Base-by-base conservation (phyloP, 2,329 filamentous ascomycete genomes). In the Cladosporium austrohemisphaericum region DNA sequence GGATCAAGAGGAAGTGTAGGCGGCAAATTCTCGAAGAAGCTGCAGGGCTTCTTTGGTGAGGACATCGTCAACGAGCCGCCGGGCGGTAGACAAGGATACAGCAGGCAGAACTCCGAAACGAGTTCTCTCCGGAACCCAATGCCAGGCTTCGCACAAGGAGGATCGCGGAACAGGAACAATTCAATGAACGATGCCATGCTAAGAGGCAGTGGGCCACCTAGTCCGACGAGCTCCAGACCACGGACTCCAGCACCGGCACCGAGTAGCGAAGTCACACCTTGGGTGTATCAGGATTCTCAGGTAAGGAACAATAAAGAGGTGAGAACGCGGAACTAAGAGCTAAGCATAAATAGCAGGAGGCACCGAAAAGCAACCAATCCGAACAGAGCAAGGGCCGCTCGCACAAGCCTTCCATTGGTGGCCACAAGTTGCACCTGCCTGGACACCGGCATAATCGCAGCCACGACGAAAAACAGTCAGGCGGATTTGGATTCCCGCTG, bases 241-340 rank as follows among this genome's bases (percentile, higher is more conserved):
- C 80, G 86, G 59, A 95, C 88, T n/a, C 90, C 91, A 25, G 54
- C 40, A 14, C 58, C 59, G 5, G 58, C 55, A 26, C 63, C 65
- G n/a, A 63, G 60, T 33, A 93, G 88, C 62, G 92, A 97, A 69
- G 90, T 98, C 51, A 93, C 95, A 31, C 93, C 93, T n/a, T 98
- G 95, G 78, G 78, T 95, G 54, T 97, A 93, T 65, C 93, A 97
- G 69, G 63, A 67, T 56, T 41, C 56, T 20, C 55, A 61, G 56
- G 64, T 65, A 59, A 50, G 58, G 60, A 14, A 16, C 36, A 14
- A 5, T 29, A 28, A 32, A 16, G 23, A 28, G 16, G 3, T 35
- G 16, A 33, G 14, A 19, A 18, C 8, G 13, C 5, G 22, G n/a
- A 13, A 36, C 11, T 19, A 16, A 10, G 20, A 22, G 25, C 37